Evolutionary conservation across 176 grass and related monocot species (phyloP).

Genomic region (Carex scoparia): DNA sequence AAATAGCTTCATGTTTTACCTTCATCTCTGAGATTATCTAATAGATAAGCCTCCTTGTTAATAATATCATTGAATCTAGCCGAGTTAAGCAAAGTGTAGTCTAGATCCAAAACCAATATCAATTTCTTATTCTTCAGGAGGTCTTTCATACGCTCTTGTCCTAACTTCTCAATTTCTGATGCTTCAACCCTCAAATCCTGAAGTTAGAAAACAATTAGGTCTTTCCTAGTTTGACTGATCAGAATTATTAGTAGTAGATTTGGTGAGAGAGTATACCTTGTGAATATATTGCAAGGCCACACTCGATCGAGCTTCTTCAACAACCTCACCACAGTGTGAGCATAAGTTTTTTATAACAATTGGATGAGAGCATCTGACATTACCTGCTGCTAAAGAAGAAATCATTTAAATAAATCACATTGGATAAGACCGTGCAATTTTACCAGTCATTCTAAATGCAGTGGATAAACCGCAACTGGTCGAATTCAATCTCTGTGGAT

Average conservation of each 20-base stretch:
- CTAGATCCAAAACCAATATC: too few species aligned
- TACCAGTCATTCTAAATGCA: background rate
- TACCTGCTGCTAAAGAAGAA: background rate
- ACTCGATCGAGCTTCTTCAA: conserved; percentile 53
- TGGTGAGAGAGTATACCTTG: conserved; percentile 38
- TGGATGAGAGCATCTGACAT: conserved; percentile 12
- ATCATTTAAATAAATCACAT: background rate
- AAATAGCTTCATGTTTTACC: conserved; percentile 15
- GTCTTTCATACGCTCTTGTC: conserved; percentile 42
- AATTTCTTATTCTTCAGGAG: too few species aligned
- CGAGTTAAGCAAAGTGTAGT: too few species aligned
- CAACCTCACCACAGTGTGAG: background rate
- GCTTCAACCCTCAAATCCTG: conserved; percentile 62
- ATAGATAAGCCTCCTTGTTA: background rate
- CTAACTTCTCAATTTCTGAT: conserved; percentile 63
- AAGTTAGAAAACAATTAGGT: background rate
- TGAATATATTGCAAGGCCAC: conserved; percentile 75
- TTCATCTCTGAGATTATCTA: conserved; percentile 35
- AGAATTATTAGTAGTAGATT: conserved; percentile 7
- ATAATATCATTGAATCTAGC: too few species aligned
- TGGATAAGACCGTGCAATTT: background rate
- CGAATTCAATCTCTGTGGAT: background rate
- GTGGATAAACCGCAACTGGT: background rate
- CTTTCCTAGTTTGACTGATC: background rate
- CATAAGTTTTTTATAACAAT: conserved; percentile 14